Base-by-base conservation (phyloP, 176 grass and related monocot species). In the Carex parvula region DNA sequence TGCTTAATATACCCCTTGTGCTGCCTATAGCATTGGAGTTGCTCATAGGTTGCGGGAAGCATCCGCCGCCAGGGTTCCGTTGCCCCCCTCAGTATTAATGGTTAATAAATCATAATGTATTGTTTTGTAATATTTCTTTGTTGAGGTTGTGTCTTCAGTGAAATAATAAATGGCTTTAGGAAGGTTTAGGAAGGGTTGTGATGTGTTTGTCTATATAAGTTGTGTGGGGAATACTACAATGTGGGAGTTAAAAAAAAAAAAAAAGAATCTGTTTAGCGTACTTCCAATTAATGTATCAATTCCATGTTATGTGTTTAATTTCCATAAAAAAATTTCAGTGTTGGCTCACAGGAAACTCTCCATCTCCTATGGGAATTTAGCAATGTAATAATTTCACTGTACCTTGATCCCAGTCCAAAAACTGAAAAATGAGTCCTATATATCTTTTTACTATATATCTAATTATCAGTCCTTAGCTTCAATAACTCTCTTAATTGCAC, bases 1-100 rank as follows among this genome's bases (percentile, higher is more conserved):
- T 91, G 12, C 93, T 96, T 82, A 89, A 79, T 84, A 87, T 96
- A 85, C 84, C 81, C 85, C 75, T 96, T 86, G 82, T 88, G 81
- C 89, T 96, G 72, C 94, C 91, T 41, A 42, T 96, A 59, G 91
- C 91, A 64, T 87, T 96, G 79, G 84, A 89, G 52, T 86, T 96
- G 74, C 91, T 96, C 79, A 83, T 96, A 79, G 85, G 83, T 41
- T 96, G 91, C 80, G 91, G 87, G 21, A 96, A 96, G 87, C 85
- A 96, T 85, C 75, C 75, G 56, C 93, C 93, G 2, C 57, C 61
- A 5, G 91, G 85, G 0, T 96, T 92, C 85, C 76, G 85, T 57
- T 96, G 93, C 30, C 93, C 91, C 10, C 50, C 72, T 72, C 85
- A 68, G 81, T 79, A 87, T 68, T 85, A 86, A 41, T 30, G 54